phyloP scores from a whole-genome alignment of 768 basidiomycete genomes.

The Amyloporia xantha region DNA sequence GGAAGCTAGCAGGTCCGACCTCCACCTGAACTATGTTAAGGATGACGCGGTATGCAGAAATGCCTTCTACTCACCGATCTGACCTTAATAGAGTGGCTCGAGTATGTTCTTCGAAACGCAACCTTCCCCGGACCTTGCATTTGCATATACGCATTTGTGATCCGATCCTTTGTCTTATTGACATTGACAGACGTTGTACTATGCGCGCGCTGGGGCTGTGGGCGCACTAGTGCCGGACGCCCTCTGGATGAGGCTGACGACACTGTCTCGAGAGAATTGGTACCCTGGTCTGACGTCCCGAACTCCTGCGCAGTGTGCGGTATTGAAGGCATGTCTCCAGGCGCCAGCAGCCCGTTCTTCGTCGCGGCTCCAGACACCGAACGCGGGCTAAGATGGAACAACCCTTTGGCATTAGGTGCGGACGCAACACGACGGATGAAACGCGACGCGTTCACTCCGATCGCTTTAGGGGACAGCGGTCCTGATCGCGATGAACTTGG shows the following conservation, averaged over 20 bases:
- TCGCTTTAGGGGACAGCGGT: constrained; percentile 59
- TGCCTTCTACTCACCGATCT: constrained; percentile 46
- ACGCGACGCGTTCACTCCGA: constrained; percentile 72
- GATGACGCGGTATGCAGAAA: neutral
- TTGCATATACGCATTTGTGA: constrained; percentile 34
- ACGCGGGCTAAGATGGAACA: constrained; percentile 63
- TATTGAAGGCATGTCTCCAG: constrained; percentile 55
- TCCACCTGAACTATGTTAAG: constrained; percentile 55
- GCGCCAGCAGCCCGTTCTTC: constrained; percentile 75
- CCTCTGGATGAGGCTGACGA: constrained; percentile 71
- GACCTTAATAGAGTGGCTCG: constrained; percentile 95
- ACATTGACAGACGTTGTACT: constrained; percentile 26
- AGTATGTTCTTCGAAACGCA: constrained; percentile 91
- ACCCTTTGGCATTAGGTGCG: constrained; percentile 91
- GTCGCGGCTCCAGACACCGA: constrained; percentile 46
- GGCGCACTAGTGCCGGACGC: constrained; percentile 36
- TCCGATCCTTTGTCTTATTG: constrained; percentile 36
- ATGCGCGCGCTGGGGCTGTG: constrained; percentile 26
- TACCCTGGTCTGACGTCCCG: constrained; percentile 51
- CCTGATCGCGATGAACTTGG: constrained; percentile 34
- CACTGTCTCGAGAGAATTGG: constrained; percentile 69
- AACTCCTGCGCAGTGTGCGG: constrained; percentile 32
- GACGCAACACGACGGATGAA: constrained; percentile 95
- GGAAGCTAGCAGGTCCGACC: constrained; percentile 89
- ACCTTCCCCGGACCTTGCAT: constrained; percentile 50